Evolutionary conservation across 257 asterid species (phyloP).

Genomic region (Solanum acaule): DNA sequence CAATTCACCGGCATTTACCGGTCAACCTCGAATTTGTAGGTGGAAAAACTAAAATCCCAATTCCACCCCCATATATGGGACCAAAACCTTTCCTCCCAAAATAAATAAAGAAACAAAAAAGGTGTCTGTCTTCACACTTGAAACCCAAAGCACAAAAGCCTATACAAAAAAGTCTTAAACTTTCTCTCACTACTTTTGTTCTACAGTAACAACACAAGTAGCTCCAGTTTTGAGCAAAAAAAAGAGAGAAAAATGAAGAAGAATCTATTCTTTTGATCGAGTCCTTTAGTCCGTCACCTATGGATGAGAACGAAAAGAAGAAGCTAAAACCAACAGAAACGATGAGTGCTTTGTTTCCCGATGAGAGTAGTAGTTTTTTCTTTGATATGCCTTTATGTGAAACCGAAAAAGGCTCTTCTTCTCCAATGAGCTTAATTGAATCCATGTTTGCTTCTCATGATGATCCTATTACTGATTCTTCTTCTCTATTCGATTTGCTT

Average conservation of each 20-base stretch:
- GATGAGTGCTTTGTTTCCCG: slow-evolving; percentile 1
- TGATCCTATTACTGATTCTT: not conserved
- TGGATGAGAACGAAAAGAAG: slow-evolving; percentile 10
- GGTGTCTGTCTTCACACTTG: slow-evolving; percentile 13
- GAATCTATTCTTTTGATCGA: slow-evolving; percentile 13
- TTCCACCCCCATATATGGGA: not conserved
- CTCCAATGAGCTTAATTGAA: slow-evolving; percentile 13
- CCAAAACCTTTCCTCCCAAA: not conserved
- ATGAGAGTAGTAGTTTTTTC: slow-evolving; percentile 14
- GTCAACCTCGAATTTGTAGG: slow-evolving; percentile 24
- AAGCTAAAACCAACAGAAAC: not conserved
- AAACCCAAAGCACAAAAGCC: not conserved
- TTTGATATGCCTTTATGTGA: slow-evolving; percentile 4
- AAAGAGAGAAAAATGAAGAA: not conserved
- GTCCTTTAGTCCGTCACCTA: not conserved
- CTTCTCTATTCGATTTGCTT: slow-evolving; percentile 9
- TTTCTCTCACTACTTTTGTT: not conserved
- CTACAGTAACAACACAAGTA: not conserved
- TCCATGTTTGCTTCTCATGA: not conserved
- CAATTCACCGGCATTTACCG: slow-evolving; percentile 48
- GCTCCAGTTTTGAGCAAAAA: not conserved
- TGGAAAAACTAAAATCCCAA: not conserved
- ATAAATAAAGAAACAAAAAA: not conserved
- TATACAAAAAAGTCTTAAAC: not conserved
- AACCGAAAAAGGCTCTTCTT: slow-evolving; percentile 1